These are phyloP conservation scores for Paramecium sonneborni DNA, from an alignment of 73 alveolate species.

Conservation along the genomic window DNA sequence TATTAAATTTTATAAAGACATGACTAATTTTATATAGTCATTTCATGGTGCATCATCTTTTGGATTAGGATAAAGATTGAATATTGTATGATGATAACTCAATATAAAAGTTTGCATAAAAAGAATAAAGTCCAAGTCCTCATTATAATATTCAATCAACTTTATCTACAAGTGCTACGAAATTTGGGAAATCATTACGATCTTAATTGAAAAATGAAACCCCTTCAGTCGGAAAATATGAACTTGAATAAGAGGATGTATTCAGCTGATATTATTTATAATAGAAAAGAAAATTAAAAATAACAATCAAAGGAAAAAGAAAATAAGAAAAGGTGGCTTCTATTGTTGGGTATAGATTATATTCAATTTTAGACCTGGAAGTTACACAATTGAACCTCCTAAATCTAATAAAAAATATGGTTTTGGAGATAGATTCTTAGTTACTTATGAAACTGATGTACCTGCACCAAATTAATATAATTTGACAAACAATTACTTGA, in stretches of 20 bases:
- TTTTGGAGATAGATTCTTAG: neutral
- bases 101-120: neutral
- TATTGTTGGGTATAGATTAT: neutral
- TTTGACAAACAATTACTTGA: neutral
- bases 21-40: neutral
- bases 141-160: neutral
- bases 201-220: neutral
- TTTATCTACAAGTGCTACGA: neutral
- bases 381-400: neutral
- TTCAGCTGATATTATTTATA: neutral
- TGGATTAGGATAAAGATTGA: neutral
- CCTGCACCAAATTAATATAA: neutral
- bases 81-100: neutral
- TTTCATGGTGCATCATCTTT: conserved; percentile 11
- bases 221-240: neutral
- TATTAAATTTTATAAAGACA: neutral
- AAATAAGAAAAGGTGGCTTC: neutral
- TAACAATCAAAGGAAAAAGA: neutral
- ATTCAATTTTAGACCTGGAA: neutral
- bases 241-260: neutral
- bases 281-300: neutral
- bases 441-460: neutral
- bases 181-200: neutral
- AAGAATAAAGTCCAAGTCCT: neutral
- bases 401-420: neutral